Evolutionary conservation across 805 yeast species (phyloP), one percentile per base, ranked within the genome.

Genomic region (Kockiozyma suomiensis): DNA sequence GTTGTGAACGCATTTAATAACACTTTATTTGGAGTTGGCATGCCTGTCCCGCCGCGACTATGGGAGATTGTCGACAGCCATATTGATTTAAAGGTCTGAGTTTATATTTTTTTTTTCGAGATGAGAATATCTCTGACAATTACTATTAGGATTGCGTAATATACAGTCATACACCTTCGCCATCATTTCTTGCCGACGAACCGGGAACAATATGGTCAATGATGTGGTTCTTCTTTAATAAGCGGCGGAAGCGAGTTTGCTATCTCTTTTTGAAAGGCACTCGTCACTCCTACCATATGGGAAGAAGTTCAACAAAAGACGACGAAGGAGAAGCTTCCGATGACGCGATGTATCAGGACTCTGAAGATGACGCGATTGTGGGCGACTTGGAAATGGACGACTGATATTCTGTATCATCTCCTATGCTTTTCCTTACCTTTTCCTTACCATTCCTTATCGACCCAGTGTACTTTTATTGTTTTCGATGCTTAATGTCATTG

Each of bases 171-270:
- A 70, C 72, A n/a, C 78, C 80, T 12, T 75, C 79, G 12, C 77
- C 87, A 68, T 80, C 88, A 7, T 85, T 87, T 43, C 68, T 83
- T 51, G 88, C 86, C 68, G 94, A 87, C 67, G 81, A 77, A 63
- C 82, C 84, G 1, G 85, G 85, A 2, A 76, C 79, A 2, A 70
- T 82, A 32, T 89, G 94, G 94, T 83, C 88, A 25, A 77, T 86
- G 71, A 89, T 90, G 81, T 93, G 96, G 87, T 94, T 94, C 73
- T 84, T 93, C 47, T 91, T 88, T 75, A 94, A 91, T 76, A 93
- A 90, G 75, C 87, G 89, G 70, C 83, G 88, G 75, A 93, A 93
- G 75, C 82, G 98, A 64, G 98, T 94, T 1, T 90, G 96, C 1
- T 93, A 87, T 72, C 72, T 94, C 17, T 88, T 89, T 68, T 76